Evolutionary conservation across 129 eudicot species (phyloP).

Genomic region (Daucus carota): DH1_v3.0 NC_030383.2:11390501-11391000

Average conservation of each 20-base stretch:
- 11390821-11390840: background rate
- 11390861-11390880: background rate
- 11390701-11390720: background rate
- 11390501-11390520: background rate
- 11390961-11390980: slow-evolving; percentile 26
- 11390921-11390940: slow-evolving; percentile 89
- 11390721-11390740: background rate
- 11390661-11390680: background rate
- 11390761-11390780: background rate
- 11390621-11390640: background rate
- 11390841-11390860: background rate
- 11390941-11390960: slow-evolving; percentile 95
- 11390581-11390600: background rate
- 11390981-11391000: no score
- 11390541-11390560: background rate
- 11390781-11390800: background rate
- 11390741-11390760: background rate
- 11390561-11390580: background rate
- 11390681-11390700: background rate
- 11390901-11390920: background rate
- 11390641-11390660: background rate
- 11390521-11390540: background rate
- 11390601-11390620: background rate
- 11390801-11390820: background rate
- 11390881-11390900: background rate